Percentiles rank a stretch among this genome's conserved stretches.
Evolutionary conservation across 306 rosid species (phyloP).

Genomic region (Gastrolobium villosum): DNA sequence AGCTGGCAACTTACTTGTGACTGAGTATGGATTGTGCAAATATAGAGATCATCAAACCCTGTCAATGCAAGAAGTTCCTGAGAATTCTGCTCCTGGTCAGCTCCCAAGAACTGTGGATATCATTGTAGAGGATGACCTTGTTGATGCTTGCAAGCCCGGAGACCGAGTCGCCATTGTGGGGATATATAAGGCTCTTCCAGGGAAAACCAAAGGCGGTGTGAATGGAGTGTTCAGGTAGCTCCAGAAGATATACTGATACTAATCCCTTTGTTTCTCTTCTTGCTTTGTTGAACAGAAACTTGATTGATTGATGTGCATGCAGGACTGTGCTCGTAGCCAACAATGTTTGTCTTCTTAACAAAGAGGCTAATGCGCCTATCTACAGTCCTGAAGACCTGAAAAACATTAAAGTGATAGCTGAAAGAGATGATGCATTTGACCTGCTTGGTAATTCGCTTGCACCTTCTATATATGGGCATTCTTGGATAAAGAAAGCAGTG

Average conservation of each 20-base stretch:
- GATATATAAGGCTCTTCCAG: constrained; percentile 92
- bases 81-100: constrained; percentile 99
- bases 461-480: constrained; percentile 96
- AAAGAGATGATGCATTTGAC: constrained; percentile 90
- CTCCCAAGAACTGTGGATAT: constrained; percentile 97
- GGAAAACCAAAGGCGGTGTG: constrained; percentile 87
- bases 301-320: constrained; percentile 49
- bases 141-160: constrained; percentile 98
- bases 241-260: constrained; percentile 21
- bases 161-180: constrained; percentile 97
- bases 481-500: constrained; percentile 98
- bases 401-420: constrained; percentile 82
- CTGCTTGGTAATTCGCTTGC: constrained; percentile 96
- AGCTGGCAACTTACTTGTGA: constrained; percentile 90
- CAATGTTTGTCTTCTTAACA: constrained; percentile 91
- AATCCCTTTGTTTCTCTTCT: constrained; percentile 19
- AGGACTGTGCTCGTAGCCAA: constrained; percentile 96
- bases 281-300: constrained; percentile 12
- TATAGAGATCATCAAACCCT: constrained; percentile 96
- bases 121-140: constrained; percentile 91
- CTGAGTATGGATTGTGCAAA: constrained; percentile 94
- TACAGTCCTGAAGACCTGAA: constrained; percentile 83
- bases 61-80: constrained; percentile 98
- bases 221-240: constrained; percentile 97
- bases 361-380: constrained; percentile 96